Conservation (phyloP, 768 basidiomycete species). For the Leccinum truebloodii region DNA sequence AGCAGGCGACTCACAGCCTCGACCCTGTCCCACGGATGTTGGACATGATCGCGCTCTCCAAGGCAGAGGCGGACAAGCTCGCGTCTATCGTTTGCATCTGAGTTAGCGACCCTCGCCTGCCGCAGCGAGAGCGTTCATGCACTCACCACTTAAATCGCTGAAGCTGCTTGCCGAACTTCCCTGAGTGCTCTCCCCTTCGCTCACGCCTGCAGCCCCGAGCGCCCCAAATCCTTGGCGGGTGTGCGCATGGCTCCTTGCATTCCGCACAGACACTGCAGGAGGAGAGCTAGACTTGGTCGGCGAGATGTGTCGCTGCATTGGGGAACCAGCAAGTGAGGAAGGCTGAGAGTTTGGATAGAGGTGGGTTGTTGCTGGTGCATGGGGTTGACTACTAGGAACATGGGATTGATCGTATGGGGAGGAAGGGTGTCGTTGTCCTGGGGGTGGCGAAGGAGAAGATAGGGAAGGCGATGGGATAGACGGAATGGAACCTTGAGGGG, state of each 20-base stretch:
- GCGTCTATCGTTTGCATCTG: slow-evolving; percentile 45
- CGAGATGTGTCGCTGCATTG: slow-evolving; percentile 51
- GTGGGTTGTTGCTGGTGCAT: slow-evolving; percentile 9
- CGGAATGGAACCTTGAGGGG: slow-evolving; percentile 77
- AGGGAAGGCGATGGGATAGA: slow-evolving; percentile 75
- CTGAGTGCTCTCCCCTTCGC: slow-evolving; percentile 62
- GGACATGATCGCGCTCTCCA: slow-evolving; percentile 80
- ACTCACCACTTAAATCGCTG: slow-evolving; percentile 81
- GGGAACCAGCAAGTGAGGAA: slow-evolving; percentile 28
- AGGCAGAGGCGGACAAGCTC: slow-evolving; percentile 73
- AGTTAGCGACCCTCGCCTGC: slow-evolving; percentile 2
- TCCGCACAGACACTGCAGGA: slow-evolving; percentile 56
- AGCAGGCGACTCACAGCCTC: slow-evolving; percentile 55
- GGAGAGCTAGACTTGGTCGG: slow-evolving; percentile 63
- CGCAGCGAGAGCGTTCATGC: background rate
- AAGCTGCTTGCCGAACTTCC: slow-evolving; percentile 81
- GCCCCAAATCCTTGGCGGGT: slow-evolving; percentile 45
- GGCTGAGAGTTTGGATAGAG: slow-evolving; percentile 20
- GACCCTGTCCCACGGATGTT: slow-evolving; percentile 70
- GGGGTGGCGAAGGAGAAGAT: slow-evolving; percentile 46
- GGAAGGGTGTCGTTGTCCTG: slow-evolving; percentile 28
- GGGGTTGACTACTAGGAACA: slow-evolving; percentile 5
- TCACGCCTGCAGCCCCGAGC: slow-evolving; percentile 42
- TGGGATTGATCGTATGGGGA: slow-evolving; percentile 26
- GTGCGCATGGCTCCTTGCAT: slow-evolving; percentile 51